Base-by-base conservation (phyloP, 2,329 filamentous ascomycete species). In the Colletotrichum camelliae region DNA sequence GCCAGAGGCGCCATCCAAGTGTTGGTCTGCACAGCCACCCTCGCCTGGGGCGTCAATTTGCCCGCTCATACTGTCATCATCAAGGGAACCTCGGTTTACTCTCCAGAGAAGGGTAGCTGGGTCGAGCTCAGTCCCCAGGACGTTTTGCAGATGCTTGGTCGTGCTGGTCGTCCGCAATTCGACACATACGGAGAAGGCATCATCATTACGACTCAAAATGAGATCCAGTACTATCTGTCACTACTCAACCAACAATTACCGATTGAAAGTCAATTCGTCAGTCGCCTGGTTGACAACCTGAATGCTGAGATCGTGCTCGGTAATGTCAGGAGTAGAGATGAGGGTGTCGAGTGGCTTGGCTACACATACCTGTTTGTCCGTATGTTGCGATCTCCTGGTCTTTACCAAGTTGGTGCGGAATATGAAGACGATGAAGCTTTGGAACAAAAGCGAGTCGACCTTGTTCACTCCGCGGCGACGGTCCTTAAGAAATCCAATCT, bases 171-270 rank as follows among this genome's bases (percentile, higher is more conserved):
- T 79, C 97, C 97, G 33, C 97, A 99, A 82, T 99, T 95, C 82
- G 97, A 99, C 83, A 98, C 96, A 0, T 99, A 98, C 81, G 97
- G 97, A 82, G 97, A 99, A 85, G 97, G 97, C 83, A 98, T 99
- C 81, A 98, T 99, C 83, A 98, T 99, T 80, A 99, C 97, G 1
- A 97, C 96, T 0, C 96, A 98, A 82, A 91, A 90, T 66, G 97
- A 99, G 86, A 95, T 99, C 82, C 96, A 98, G 80, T 99, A 99
- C 85, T 99, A 99, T 81, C 91, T 99, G 24, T 98, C 96, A 0
- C 89, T 99, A 43, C 91, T 99, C 81, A 99, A 99, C 81, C 96
- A 98, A 85, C 97, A 99, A 85, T 87, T 99, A 55, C 97, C 97
- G 0, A 99, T 99, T 75, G 97, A 99, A 85, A 98, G 95, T 87